Conservation (phyloP, 106 monocot species). For the Alisma plantagoaquatica region DNA sequence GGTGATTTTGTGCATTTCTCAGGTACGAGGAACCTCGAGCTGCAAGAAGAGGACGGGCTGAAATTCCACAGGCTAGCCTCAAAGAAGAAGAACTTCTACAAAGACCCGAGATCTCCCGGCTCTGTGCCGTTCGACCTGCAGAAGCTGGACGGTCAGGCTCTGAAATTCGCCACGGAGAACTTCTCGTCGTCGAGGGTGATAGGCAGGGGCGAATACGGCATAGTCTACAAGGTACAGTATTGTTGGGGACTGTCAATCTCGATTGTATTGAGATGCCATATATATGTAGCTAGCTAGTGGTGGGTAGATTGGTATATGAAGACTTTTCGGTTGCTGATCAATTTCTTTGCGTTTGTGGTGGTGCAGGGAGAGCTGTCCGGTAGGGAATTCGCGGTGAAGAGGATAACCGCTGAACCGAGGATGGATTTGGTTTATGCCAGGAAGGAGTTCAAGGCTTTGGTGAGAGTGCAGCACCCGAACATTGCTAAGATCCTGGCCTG, state of each 20-base stretch:
- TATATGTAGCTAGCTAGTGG: not conserved
- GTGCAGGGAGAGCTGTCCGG: not conserved
- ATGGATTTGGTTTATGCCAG: not conserved
- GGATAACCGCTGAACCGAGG: not conserved
- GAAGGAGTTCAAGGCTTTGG: not conserved
- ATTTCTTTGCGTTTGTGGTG: no score
- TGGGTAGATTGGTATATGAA: not conserved
- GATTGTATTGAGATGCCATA: not conserved
- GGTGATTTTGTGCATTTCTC: not conserved
- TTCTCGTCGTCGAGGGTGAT: not conserved
- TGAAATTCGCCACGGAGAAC: not conserved
- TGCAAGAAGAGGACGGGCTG: not conserved
- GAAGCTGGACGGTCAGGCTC: not conserved
- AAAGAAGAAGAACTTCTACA: not conserved
- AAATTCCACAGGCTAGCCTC: not conserved
- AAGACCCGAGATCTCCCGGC: not conserved
- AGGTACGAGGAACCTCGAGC: not conserved
- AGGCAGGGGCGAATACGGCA: not conserved
- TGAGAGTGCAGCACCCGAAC: conserved; percentile 2
- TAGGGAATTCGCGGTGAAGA: not conserved
- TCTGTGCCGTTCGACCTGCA: not conserved
- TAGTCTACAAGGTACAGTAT: not conserved
- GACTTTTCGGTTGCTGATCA: no score
- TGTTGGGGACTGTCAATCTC: not conserved
- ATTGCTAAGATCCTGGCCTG: conserved; percentile 1